phyloP scores from a whole-genome alignment of 345 rosid species.

The Brassica nigra region DNA sequence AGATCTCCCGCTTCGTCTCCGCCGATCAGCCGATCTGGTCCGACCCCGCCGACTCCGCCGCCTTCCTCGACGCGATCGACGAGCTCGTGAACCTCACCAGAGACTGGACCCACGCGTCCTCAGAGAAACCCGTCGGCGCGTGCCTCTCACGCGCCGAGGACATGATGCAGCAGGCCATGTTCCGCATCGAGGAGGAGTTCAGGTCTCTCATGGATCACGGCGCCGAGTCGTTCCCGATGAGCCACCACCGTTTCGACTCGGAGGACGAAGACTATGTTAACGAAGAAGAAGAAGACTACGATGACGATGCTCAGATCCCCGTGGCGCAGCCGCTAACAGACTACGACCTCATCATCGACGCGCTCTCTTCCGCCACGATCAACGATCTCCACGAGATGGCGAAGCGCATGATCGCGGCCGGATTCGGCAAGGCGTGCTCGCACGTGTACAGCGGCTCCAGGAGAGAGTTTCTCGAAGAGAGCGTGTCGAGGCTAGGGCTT shows the following conservation, averaged over 20 bases:
- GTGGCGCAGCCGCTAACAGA: conserved; percentile 79
- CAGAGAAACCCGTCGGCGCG: conserved; percentile 52
- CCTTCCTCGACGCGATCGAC: conserved; percentile 77
- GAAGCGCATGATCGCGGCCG: conserved; percentile 81
- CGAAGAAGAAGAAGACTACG: conserved; percentile 37
- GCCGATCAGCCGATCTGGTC: conserved; percentile 79
- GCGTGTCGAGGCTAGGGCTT: conserved; percentile 73
- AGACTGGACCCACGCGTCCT: conserved; percentile 57
- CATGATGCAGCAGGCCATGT: conserved; percentile 79
- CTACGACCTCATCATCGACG: conserved; percentile 82
- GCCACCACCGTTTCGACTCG: conserved; percentile 49
- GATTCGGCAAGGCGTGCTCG: conserved; percentile 71
- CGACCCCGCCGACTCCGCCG: conserved; percentile 69
- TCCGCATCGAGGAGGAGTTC: conserved; percentile 76
- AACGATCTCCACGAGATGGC: conserved; percentile 83
- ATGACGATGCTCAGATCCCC: conserved; percentile 54
- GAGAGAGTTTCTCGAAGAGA: conserved; percentile 81
- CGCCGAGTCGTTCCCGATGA: conserved; percentile 61
- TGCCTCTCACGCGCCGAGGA: conserved; percentile 75
- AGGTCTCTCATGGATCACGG: conserved; percentile 75
- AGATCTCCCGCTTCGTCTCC: conserved; percentile 71
- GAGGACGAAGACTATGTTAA: conserved; percentile 52
- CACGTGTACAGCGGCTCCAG: conserved; percentile 76
- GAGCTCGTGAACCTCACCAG: conserved; percentile 53
- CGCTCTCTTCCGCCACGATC: conserved; percentile 76